A percentile compares a stretch with the other conserved stretches of the same genome.
Conservation (phyloP, 73 alveolate species). For the Tetrahymena borealis region DNA sequence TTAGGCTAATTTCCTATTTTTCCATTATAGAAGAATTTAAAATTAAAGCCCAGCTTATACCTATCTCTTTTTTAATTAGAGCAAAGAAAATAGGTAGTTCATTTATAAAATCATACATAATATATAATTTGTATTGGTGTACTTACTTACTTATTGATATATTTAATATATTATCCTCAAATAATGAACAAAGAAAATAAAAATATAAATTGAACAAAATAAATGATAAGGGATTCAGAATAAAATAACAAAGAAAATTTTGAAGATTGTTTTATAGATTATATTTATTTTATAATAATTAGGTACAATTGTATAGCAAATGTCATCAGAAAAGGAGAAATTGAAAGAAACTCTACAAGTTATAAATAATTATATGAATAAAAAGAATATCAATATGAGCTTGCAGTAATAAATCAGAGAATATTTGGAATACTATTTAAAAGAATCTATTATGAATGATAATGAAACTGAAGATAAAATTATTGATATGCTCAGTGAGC, state of each 20-base stretch:
- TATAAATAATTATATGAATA: slow-evolving; percentile 23
- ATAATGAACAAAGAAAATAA: too few relatives aligned
- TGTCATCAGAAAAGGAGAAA: slow-evolving; percentile 4
- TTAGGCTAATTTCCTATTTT: too few relatives aligned
- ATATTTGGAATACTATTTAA: slow-evolving; percentile 14
- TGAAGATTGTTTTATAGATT: background rate
- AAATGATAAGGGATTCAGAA: too few relatives aligned
- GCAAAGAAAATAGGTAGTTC: too few relatives aligned
- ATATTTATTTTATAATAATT: background rate
- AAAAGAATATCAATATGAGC: slow-evolving; percentile 10
- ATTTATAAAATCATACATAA: too few relatives aligned
- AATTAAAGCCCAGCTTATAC: too few relatives aligned
- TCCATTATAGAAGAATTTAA: too few relatives aligned
- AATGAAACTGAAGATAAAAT: slow-evolving; percentile 18
- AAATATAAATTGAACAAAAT: too few relatives aligned
- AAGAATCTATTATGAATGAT: slow-evolving; percentile 24
- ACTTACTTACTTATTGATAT: too few relatives aligned
- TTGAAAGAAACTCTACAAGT: slow-evolving; percentile 16
- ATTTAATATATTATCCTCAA: too few relatives aligned
- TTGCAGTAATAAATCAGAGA: slow-evolving; percentile 22
- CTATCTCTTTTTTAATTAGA: too few relatives aligned
- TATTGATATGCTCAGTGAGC: slow-evolving; percentile 17
- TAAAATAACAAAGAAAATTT: background rate
- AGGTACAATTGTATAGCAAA: background rate
- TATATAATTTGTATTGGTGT: too few relatives aligned